Evolutionary conservation across 805 yeast species (phyloP), one percentile per base, ranked within the genome.

Genomic region (Lipomyces orientalis): DNA sequence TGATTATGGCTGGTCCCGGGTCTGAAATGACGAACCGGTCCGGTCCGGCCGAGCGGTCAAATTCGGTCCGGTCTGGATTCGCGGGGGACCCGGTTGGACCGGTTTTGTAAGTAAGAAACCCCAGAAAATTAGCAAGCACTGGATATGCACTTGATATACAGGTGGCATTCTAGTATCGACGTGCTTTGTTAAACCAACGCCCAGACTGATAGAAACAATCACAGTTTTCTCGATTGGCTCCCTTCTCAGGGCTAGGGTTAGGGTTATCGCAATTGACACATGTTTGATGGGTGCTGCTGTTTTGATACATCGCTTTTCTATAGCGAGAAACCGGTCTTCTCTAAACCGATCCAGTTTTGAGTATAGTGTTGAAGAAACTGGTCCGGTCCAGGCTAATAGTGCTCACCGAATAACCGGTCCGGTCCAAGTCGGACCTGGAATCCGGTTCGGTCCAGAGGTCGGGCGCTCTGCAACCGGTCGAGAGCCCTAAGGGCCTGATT

Each of bases 1-100:
- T 51, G 54, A 51, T 51, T 51, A 9, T 51, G 54, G 19, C 29
- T 31, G 54, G 54, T 25, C 54, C 54, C 8, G 54, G 54, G 54
- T 51, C 54, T 51, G 54, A 51, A 19, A 51, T 51, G 54, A 25
- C 54, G 31, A 51, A 19, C 54, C 54, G 54, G 54, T 51, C 54
- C 54, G 25, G 29, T n/a, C 54, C 54, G 54, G 54, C 54, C 14
- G 54, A 51, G 54, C 54, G 54, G 31, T 51, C 54, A 51, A 51
- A 16, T 51, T 51, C 29, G 54, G 54, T 51, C 54, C 54, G 29
- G 54, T 51, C 54, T 19, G 25, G 54, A 51, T 14, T 51, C 54
- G 31, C 8, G 6, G 54, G 6, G 54, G 54, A 51, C 29, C 29
- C 54, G 54, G 54, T 51, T 51, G 54, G 54, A 51, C 54, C 54